Conservation (phyloP, 345 rosid genomes). For the Cardamine resedifolia region DNA sequence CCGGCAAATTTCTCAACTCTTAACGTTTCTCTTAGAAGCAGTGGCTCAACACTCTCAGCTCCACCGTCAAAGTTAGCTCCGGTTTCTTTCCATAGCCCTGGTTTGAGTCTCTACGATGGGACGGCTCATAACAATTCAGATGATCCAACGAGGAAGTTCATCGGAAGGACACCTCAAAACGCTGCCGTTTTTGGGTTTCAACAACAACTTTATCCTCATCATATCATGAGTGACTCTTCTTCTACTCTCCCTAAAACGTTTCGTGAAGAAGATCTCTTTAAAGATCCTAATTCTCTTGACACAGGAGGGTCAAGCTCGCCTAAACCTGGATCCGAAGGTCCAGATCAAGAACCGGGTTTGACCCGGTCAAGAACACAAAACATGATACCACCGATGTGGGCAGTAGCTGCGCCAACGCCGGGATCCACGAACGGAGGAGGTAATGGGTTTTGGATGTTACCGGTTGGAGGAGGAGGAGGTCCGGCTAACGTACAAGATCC, state of each 20-base stretch:
- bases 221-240: neutral
- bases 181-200: constrained; percentile 30
- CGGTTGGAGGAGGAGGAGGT: constrained; percentile 47
- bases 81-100: neutral
- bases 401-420: constrained; percentile 62
- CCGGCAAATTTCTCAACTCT: constrained; percentile 31
- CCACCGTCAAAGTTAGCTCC: constrained; percentile 20
- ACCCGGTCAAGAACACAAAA: constrained; percentile 32
- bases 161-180: neutral
- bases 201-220: constrained; percentile 16
- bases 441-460: constrained; percentile 69
- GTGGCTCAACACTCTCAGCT: constrained; percentile 10
- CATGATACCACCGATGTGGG: constrained; percentile 47
- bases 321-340: constrained; percentile 35
- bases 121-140: neutral
- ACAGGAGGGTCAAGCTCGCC: constrained; percentile 28
- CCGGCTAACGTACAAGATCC: constrained; percentile 33
- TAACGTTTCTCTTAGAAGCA: constrained; percentile 19
- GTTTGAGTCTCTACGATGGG: neutral
- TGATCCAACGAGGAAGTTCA: neutral
- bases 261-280: constrained; percentile 25
- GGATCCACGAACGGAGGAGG: constrained; percentile 49
- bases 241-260: constrained; percentile 5
- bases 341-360: constrained; percentile 44
- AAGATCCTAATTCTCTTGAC: constrained; percentile 15